Evolutionary conservation across 805 yeast species (phyloP).

Genomic region (Yamadazyma philogaea): DNA sequence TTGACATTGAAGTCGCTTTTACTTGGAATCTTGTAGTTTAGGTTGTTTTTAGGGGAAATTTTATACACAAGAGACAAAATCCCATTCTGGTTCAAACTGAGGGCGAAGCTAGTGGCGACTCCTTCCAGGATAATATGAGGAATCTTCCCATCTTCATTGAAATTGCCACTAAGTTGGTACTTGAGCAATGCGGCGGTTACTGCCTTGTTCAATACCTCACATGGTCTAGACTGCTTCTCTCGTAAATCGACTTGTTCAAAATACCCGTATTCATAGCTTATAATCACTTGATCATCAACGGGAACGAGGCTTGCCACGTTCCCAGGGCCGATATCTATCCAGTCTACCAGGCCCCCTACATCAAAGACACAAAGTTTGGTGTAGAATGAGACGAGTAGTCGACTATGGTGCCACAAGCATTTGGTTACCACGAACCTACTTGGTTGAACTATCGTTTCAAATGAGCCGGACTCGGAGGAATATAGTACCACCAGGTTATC

Average conservation of each 20-base stretch:
- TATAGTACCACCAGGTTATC: conserved; percentile 1
- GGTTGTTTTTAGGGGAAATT: conserved; percentile 23
- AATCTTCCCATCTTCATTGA: conserved; percentile 3
- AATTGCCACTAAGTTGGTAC: conserved; percentile 2
- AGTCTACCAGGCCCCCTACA: background rate
- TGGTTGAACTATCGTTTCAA: conserved; percentile 1
- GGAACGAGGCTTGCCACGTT: conserved; percentile 7
- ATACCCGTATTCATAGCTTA: conserved; percentile 9
- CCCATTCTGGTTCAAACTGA: conserved; percentile 18
- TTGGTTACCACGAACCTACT: conserved; percentile 9
- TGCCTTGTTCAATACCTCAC: conserved; percentile 3
- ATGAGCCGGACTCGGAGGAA: background rate
- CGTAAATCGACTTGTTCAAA: conserved; percentile 2
- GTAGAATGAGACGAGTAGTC: background rate
- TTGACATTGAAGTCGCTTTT: conserved; percentile 24
- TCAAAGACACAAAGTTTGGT: conserved; percentile 1
- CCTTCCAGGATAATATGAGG: conserved; percentile 19
- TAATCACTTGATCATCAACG: background rate
- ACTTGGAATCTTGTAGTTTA: conserved; percentile 26
- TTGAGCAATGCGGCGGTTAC: background rate
- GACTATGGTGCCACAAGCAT: background rate
- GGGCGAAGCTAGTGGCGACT: conserved; percentile 24
- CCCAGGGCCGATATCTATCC: background rate
- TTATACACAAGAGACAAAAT: conserved; percentile 23
- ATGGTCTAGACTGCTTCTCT: background rate